A percentile compares a stretch with the other conserved stretches of the same genome.
Evolutionary conservation across 2,329 filamentous ascomycete species (phyloP).

Genomic region (Parafenestella ontariensis): DNA sequence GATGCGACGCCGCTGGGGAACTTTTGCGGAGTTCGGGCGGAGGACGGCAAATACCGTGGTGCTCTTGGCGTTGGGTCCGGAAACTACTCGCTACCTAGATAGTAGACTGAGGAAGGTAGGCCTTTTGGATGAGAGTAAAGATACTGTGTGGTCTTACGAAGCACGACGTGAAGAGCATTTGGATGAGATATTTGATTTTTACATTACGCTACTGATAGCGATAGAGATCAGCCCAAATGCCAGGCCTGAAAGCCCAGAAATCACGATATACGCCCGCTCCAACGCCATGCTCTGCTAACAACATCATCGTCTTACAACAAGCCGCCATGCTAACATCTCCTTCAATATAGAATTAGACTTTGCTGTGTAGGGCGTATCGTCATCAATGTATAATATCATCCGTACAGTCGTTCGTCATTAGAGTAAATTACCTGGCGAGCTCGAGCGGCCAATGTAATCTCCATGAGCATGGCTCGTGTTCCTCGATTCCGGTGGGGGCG

Average conservation of each 20-base stretch:
- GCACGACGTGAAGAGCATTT: background rate
- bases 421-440: conserved; percentile 27
- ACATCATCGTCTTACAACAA: conserved; percentile 23
- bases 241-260: conserved; percentile 15
- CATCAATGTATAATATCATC: conserved; percentile 28
- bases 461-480: conserved; percentile 40
- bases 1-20: conserved; percentile 21
- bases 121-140: background rate
- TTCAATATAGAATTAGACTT: conserved; percentile 31
- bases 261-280: conserved; percentile 15
- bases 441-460: conserved; percentile 45
- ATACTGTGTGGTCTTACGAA: background rate
- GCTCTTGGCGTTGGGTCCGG: conserved; percentile 1
- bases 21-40: conserved; percentile 47
- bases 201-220: conserved; percentile 14
- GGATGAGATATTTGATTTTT: conserved; percentile 3
- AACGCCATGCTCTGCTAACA: conserved; percentile 20
- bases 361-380: conserved; percentile 40
- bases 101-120: background rate
- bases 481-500: conserved; percentile 53
- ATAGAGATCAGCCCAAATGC: conserved; percentile 12
- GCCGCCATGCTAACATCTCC: conserved; percentile 22
- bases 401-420: conserved; percentile 31
- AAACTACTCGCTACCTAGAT: background rate
- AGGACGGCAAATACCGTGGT: conserved; percentile 38